Base-by-base conservation (phyloP, 2,329 filamentous ascomycete genomes). In the Plenodomus tracheiphilus region DNA sequence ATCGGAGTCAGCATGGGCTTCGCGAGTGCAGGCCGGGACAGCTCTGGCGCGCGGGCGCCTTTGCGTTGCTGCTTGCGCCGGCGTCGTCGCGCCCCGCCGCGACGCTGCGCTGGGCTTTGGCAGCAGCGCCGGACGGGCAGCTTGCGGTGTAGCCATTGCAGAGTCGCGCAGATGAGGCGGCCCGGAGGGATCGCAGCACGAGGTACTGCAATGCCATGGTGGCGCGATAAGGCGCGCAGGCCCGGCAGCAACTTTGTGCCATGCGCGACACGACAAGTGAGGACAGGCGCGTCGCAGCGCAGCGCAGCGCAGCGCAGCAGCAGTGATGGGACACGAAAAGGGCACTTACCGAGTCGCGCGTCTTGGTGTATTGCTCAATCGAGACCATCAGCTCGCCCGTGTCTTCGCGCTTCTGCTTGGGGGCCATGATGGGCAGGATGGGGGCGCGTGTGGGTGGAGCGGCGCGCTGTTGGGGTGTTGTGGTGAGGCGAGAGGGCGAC, bases 291-390 rank as follows among this genome's bases (percentile, higher is more conserved):
- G 59, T 58, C 51, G 52, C 51, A 43, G 40, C 25, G 11, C 28
- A 32, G 28, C 28, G 28, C 28, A 32, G 28, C 28, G 28, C 28
- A 32, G 28, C 6, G 28, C 28, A 32, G 28, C 28, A 32, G 9
- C 28, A 15, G 7, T 4, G 28, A 32, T 11, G 11, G 15, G 28
- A 32, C 28, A 32, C 11, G 15, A 11, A 15, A 32, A 32, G 32
- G 5, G 32, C 20, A 78, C 88, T 82, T 85, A 95, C 91, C 70
- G 85, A 86, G 71, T 95, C 90, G 65, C 90, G 84, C 41, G 91
- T 90, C 68, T 86, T 81, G 52, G 89, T 81, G 71, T 93, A 93
- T 72, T 89, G 87, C 49, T 90, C 86, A 48, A 88, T 80, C 53
- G 90, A 84, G 57, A 88, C 65, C 62, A 66, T 62, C 9, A 73